A percentile compares a stretch with the other conserved stretches of the same genome.
These are phyloP conservation scores for Saccharomycopsis hybrid DNA, from an alignment of 1,139 yeast genomes.

Conservation along the genomic window DNA sequence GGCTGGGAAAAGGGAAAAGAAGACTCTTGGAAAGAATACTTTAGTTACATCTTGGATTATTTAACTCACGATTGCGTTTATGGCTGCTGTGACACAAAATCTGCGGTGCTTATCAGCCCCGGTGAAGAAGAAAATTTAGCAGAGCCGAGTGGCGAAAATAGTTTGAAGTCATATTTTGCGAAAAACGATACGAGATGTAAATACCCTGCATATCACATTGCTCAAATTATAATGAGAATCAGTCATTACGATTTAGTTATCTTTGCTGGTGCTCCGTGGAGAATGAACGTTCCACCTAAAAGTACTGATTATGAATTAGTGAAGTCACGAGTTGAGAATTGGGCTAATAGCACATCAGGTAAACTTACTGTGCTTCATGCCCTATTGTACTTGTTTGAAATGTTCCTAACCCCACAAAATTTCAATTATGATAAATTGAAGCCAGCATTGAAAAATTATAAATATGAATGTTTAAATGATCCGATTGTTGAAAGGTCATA, in stretches of 20 bases:
- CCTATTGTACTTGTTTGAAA: slow-evolving; percentile 55
- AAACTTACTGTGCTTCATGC: slow-evolving; percentile 55
- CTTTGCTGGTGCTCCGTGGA: slow-evolving; percentile 75
- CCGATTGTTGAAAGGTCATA: slow-evolving; percentile 37
- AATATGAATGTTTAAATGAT: slow-evolving; percentile 21
- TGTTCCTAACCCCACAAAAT: slow-evolving; percentile 30
- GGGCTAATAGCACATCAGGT: slow-evolving; percentile 40
- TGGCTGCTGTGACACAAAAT: slow-evolving; percentile 25
- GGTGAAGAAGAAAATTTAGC: not conserved
- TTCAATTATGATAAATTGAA: not conserved
- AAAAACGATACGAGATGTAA: slow-evolving; percentile 40
- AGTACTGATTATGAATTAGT: slow-evolving; percentile 47
- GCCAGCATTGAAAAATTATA: slow-evolving; percentile 4
- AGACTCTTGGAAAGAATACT: slow-evolving; percentile 50
- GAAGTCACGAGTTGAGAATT: slow-evolving; percentile 45
- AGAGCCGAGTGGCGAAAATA: slow-evolving; percentile 21
- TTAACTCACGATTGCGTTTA: slow-evolving; percentile 15
- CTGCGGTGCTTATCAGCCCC: slow-evolving; percentile 29
- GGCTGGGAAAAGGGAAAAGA: slow-evolving; percentile 30
- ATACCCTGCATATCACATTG: slow-evolving; percentile 58
- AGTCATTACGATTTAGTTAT: slow-evolving; percentile 75
- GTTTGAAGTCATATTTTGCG: slow-evolving; percentile 19
- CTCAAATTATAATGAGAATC: slow-evolving; percentile 64
- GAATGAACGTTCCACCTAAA: slow-evolving; percentile 70
- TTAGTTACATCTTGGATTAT: slow-evolving; percentile 16